phyloP scores from a whole-genome alignment of 148 eudicot species.

The Chenopodium formosanum region DNA sequence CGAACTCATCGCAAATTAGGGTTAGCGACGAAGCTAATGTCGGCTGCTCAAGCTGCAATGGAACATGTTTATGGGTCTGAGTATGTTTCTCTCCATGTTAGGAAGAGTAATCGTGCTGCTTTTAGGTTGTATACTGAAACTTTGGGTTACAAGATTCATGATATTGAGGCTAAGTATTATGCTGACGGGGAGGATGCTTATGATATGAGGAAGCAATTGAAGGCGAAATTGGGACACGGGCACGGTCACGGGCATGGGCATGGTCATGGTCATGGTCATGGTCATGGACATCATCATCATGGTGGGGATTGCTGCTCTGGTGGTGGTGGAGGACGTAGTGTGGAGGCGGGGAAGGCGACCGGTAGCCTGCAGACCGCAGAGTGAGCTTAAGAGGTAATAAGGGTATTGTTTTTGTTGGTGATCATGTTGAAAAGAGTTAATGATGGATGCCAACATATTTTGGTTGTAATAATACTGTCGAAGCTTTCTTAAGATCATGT shows the following conservation, averaged over 20 bases:
- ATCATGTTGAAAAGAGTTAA: background rate
- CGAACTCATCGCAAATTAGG: constrained; percentile 87
- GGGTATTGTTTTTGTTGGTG: background rate
- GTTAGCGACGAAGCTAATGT: constrained; percentile 92
- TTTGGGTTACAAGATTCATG: constrained; percentile 78
- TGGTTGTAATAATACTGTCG: background rate
- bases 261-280: background rate
- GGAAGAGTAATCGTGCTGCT: constrained; percentile 91
- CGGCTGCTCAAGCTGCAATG: constrained; percentile 92
- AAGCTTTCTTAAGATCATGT: background rate
- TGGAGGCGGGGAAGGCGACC: background rate
- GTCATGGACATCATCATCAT: constrained; percentile 38
- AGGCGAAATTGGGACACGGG: constrained; percentile 35
- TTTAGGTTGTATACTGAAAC: constrained; percentile 79
- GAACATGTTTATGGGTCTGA: constrained; percentile 68
- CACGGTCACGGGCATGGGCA: constrained; percentile 37
- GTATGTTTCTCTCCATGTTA: constrained; percentile 76
- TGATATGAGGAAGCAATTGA: constrained; percentile 79
- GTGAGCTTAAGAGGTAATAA: constrained; percentile 12
- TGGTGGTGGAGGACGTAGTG: background rate
- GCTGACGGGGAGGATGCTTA: constrained; percentile 90
- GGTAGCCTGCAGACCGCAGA: background rate
- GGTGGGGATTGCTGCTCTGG: constrained; percentile 50
- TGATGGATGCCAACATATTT: background rate
- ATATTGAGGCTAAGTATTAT: constrained; percentile 88